Evolutionary conservation across 1,284 basidiomycete species (phyloP).

Genomic region (Apiotrichum domesticum): DNA sequence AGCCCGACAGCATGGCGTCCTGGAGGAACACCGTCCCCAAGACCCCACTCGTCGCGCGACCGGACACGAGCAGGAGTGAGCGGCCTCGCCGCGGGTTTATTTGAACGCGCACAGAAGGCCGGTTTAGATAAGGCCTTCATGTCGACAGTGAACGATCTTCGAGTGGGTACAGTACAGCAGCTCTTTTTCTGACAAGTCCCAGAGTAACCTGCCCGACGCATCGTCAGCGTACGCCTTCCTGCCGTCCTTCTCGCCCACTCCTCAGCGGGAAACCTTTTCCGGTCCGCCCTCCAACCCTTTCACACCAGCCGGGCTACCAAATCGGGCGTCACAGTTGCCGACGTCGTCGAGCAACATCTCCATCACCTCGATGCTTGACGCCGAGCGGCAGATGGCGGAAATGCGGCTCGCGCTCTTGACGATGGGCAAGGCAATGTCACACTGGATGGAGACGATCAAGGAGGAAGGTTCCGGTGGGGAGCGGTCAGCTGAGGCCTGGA

Average conservation of each 20-base stretch:
- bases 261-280: background rate
- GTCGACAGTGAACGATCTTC: slow-evolving; percentile 41
- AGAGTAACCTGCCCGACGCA: slow-evolving; percentile 75
- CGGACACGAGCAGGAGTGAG: slow-evolving; percentile 23
- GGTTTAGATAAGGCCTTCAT: slow-evolving; percentile 46
- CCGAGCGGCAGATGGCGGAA: slow-evolving; percentile 42
- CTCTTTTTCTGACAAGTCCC: slow-evolving; percentile 2
- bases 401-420: slow-evolving; percentile 40
- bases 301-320: slow-evolving; percentile 11
- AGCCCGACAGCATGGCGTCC: background rate
- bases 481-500: slow-evolving; percentile 15
- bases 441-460: slow-evolving; percentile 31
- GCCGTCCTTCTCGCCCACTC: slow-evolving; percentile 35
- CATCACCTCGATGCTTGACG: slow-evolving; percentile 32
- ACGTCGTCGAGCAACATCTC: slow-evolving; percentile 24
- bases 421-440: slow-evolving; percentile 44
- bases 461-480: background rate
- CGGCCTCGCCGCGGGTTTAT: slow-evolving; percentile 41
- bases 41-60: background rate
- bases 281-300: background rate
- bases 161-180: slow-evolving; percentile 23
- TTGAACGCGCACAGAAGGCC: slow-evolving; percentile 46
- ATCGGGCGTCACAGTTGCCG: slow-evolving; percentile 13
- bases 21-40: background rate
- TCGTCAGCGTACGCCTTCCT: slow-evolving; percentile 39